Evolutionary conservation across 306 rosid species (phyloP), one percentile per base, ranked within the genome.

Genomic region (Castanea sativa): DNA sequence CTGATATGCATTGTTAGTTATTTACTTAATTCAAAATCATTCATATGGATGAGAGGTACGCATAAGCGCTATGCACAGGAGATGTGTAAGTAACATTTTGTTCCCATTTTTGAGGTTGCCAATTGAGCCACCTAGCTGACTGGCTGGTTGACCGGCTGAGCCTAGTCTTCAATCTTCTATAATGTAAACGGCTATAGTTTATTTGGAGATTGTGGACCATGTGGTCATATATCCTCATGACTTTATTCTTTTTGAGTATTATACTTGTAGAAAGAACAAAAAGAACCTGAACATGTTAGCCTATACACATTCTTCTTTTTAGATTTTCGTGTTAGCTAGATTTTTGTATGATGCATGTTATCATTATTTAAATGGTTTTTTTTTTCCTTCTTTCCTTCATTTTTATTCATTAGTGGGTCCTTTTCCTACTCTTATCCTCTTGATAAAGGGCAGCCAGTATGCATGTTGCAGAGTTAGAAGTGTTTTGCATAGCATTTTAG

Each of bases 251-350:
- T 83, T 45, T 43, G 57, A 78, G 67, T 43, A 1, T 64, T 19
- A 29, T 38, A 16, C n/a, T 20, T 11, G 33, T 3, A 74, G 83
- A 75, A 79, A 76, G 71, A 71, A 72, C 81, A 84, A 71, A 71
- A 84, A 76, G 69, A 69, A 69, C 27, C 45, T 20, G 30, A 21
- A 45, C 77, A 74, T 78, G 76, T 60, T 69, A 33, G 49, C 55
- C 81, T 10, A 59, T 16, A 20, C 21, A 27, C 33, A 19, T 55
- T 51, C 51, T 68, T 52, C 78, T 29, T 70, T 75, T 83, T 32
- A 53, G 57, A 55, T n/a, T 52, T 49, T 58, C 70, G 69, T 58
- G 69, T 64, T 49, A 55, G 63, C 79, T 60, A 61, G 76, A 58
- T 78, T 78, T 59, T 60, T 53, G 69, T 52, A 52, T n/a, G 73